These are phyloP conservation scores for Phytophthora foliorum DNA, from an alignment of 352 stramenopile genomes.

Conservation along the genomic window DNA sequence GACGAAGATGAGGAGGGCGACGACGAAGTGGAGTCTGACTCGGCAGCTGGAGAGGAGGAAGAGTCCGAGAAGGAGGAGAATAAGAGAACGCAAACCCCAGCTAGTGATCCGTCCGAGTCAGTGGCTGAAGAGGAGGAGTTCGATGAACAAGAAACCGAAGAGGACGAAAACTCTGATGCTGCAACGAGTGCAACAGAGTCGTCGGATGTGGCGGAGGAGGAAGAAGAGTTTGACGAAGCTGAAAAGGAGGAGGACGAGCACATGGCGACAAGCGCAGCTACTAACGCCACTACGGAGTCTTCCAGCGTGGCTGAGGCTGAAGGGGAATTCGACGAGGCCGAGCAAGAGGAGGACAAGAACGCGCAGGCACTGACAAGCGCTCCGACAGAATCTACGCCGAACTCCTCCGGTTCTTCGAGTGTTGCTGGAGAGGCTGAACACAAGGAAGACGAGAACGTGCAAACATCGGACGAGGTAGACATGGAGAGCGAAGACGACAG, in stretches of 20 bases:
- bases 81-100: background rate
- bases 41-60: conserved; percentile 8
- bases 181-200: background rate
- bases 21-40: background rate
- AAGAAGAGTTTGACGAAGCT: conserved; percentile 18
- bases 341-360: conserved; percentile 20
- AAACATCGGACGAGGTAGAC: background rate
- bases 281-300: background rate
- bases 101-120: background rate
- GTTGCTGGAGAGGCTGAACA: conserved; percentile 6
- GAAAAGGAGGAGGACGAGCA: conserved; percentile 19
- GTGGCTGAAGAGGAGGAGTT: conserved; percentile 18
- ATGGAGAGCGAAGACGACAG: conserved; percentile 8
- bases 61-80: conserved; percentile 15
- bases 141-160: conserved; percentile 15
- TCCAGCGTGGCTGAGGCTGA: background rate
- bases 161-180: conserved; percentile 5
- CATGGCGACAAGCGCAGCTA: background rate
- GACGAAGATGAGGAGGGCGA: conserved; percentile 20
- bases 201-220: conserved; percentile 19
- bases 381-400: background rate
- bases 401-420: too few relatives aligned
- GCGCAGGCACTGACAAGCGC: background rate
- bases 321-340: conserved; percentile 20
- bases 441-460: background rate